Evolutionary conservation across 1,139 yeast genomes (phyloP), one percentile per base, ranked within the genome.

Genomic region (Candida anutae): DNA sequence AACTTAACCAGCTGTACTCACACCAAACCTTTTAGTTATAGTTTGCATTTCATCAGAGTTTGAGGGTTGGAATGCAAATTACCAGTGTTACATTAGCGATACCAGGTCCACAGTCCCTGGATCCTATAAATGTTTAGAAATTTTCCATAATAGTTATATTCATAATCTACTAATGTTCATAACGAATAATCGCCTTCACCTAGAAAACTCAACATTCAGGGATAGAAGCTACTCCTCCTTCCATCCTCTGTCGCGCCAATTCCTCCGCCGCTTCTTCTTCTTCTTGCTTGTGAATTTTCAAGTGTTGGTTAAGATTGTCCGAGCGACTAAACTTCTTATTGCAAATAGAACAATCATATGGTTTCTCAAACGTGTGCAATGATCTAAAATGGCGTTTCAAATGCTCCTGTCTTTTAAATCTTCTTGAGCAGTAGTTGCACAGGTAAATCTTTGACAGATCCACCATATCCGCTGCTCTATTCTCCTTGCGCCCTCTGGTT

Each of bases 351-450:
- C 94, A 81, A 39, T 65, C 74, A 51, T 69, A 81, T 0, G 94
- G 93, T 50, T 79, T 78, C 35, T 78, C 87, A 35, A 76, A 69
- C 14, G 88, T 79, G 46, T 77, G 83, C 38, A 81, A 62, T 11
- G 85, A 76, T 34, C 90, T 63, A 47, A 77, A 74, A 46, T 81
- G 94, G 34, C 94, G 66, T 48, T 78, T 79, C 40, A 82, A 56
- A 51, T 82, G 94, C 46, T 82, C 94, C 48, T 78, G 85, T 39
- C 93, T 69, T 45, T 77, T 74, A 57, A 82, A 82, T 31, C 80
- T 53, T 43, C 81, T 58, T 26, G 72, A 64, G 43, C 84, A 77
- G 42, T 60, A 63, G 31, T 60, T 62, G 35, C 72, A 65, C 27
- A 62, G 46, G 39, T 48, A 65, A 17, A 65, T 62, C 43, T 65